Conservation (phyloP, 169 alveolate species). For the Babesia bovis region DNA sequence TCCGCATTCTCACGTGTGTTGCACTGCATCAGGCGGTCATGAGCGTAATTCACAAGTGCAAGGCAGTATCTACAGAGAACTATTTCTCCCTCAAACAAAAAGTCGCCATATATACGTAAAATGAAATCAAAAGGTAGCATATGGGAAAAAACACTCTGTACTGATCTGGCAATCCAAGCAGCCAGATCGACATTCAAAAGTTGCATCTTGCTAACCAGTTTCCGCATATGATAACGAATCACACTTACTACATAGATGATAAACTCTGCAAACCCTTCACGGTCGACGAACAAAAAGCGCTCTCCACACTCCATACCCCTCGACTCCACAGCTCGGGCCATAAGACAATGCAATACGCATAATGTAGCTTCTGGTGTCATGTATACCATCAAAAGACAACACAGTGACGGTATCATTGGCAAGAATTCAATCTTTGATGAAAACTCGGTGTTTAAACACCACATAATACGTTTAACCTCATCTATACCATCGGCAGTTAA, state of each 20-base stretch:
- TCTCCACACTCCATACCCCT: conserved; percentile 40
- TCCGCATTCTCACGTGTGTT: conserved; percentile 69
- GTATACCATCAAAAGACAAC: conserved; percentile 69
- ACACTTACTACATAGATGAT: conserved; percentile 39
- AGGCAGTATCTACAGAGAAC: conserved; percentile 72
- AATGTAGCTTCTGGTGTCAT: conserved; percentile 72
- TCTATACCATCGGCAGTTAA: conserved; percentile 67
- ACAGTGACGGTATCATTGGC: conserved; percentile 75
- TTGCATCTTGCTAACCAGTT: conserved; percentile 52
- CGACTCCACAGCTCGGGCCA: conserved; percentile 64
- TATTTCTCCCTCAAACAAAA: conserved; percentile 74
- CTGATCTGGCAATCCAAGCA: conserved; percentile 79
- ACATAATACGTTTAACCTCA: conserved; percentile 72
- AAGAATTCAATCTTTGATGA: conserved; percentile 75
- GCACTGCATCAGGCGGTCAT: conserved; percentile 62
- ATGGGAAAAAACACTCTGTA: conserved; percentile 74
- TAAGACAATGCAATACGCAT: conserved; percentile 71
- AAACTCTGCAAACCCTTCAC: conserved; percentile 54
- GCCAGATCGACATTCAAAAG: conserved; percentile 73
- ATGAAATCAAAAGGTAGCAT: conserved; percentile 75
- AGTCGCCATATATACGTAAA: conserved; percentile 72
- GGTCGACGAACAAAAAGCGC: conserved; percentile 50
- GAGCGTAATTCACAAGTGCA: conserved; percentile 67
- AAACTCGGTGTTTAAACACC: conserved; percentile 74
- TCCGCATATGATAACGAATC: conserved; percentile 32